Conservation (phyloP, 2,329 filamentous ascomycete genomes). For the Ophiostoma triangulosporum region DNA sequence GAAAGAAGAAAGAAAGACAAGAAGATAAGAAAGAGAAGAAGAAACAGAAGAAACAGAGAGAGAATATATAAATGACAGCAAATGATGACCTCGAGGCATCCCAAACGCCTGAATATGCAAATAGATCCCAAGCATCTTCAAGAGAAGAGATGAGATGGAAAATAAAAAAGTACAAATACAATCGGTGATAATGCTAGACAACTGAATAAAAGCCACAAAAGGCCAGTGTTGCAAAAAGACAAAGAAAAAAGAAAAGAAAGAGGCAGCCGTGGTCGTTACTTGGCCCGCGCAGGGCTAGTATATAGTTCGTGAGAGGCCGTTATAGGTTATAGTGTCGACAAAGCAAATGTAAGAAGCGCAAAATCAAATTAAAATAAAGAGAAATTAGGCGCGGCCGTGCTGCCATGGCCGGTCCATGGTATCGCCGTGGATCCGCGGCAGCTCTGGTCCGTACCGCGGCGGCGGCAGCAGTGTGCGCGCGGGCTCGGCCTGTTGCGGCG, state of each 20-base stretch:
- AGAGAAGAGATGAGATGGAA: not conserved
- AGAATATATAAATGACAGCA: no score
- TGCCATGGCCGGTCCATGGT: slow-evolving; percentile 36
- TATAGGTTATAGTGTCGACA: no score
- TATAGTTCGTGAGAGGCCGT: no score
- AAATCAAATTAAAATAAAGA: no score
- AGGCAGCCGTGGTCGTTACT: no score
- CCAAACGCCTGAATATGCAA: no score
- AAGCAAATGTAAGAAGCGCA: no score
- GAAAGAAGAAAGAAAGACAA: not conserved
- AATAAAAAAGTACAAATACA: not conserved
- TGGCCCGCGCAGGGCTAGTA: no score
- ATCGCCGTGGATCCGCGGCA: slow-evolving; percentile 36
- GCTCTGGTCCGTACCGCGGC: slow-evolving; percentile 18
- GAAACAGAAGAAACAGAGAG: not conserved
- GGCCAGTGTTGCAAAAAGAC: not conserved
- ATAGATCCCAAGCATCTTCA: no score
- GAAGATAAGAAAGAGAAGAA: not conserved
- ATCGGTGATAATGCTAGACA: not conserved
- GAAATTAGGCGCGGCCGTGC: no score
- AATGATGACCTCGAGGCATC: no score
- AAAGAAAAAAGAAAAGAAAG: not conserved
- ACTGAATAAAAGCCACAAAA: not conserved
- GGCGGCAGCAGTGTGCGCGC: slow-evolving; percentile 11
- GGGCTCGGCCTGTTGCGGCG: slow-evolving; percentile 12